These are phyloP conservation scores for Salix dunnii DNA, from an alignment of 345 rosid genomes.

Conservation along the genomic window DNA sequence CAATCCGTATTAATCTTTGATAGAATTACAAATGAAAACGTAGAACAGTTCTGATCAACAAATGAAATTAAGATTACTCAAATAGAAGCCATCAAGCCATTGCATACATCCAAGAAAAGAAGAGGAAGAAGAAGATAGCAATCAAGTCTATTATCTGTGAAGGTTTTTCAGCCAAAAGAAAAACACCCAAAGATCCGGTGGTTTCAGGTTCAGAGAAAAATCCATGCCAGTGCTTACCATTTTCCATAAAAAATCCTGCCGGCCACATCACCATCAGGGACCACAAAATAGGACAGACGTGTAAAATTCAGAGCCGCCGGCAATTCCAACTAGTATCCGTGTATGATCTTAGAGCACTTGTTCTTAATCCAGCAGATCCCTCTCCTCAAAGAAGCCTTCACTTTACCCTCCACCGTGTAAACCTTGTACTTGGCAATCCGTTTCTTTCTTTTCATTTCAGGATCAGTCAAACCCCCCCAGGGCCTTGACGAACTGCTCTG, in stretches of 20 bases:
- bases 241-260: neutral
- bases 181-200: no score
- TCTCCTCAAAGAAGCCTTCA: slow-evolving; percentile 47
- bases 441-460: slow-evolving; percentile 55
- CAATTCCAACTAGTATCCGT: slow-evolving; percentile 25
- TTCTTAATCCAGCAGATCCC: slow-evolving; percentile 65
- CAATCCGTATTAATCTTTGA: slow-evolving; percentile 2
- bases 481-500: slow-evolving; percentile 22
- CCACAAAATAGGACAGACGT: slow-evolving; percentile 12
- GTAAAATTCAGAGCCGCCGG: slow-evolving; percentile 11
- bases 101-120: no score
- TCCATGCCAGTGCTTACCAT: neutral
- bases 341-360: slow-evolving; percentile 47
- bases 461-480: slow-evolving; percentile 43
- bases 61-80: neutral
- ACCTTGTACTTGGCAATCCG: slow-evolving; percentile 61
- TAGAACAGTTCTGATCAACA: neutral
- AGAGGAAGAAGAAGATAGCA: no score
- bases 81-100: neutral
- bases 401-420: slow-evolving; percentile 59
- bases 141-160: no score
- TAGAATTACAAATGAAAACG: neutral
- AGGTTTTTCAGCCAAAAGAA: no score
- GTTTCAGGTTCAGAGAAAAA: no score
- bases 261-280: slow-evolving; percentile 1